These are phyloP conservation scores for Xylaria venustula DNA, from an alignment of 495 filamentous ascomycete species.

Conservation along the genomic window DNA sequence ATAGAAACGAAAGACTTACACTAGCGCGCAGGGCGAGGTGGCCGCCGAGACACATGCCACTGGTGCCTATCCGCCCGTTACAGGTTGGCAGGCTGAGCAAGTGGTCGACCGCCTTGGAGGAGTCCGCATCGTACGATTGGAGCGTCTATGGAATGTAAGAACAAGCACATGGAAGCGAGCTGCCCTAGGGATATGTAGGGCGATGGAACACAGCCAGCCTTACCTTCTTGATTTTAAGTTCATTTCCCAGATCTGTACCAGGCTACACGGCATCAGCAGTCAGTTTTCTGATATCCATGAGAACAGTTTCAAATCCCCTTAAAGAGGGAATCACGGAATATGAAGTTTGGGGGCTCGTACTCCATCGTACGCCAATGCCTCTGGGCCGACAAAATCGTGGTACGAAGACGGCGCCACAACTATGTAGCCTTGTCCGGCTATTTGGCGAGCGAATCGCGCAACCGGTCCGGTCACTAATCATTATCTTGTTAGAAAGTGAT, in stretches of 20 bases:
- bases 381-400: slow-evolving; percentile 88
- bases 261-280: slow-evolving; percentile 32
- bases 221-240: slow-evolving; percentile 79
- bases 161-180: slow-evolving; percentile 9
- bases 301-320: not conserved
- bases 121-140: slow-evolving; percentile 86
- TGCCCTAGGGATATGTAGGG: not conserved
- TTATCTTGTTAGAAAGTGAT: not conserved
- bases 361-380: slow-evolving; percentile 80
- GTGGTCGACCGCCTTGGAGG: slow-evolving; percentile 66
- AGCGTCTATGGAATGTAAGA: slow-evolving; percentile 56
- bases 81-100: slow-evolving; percentile 76
- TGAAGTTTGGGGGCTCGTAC: not conserved
- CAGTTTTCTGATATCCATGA: not conserved
- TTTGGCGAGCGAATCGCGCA: slow-evolving; percentile 85
- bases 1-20: slow-evolving; percentile 25
- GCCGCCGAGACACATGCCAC: slow-evolving; percentile 95
- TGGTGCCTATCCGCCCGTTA: slow-evolving; percentile 79
- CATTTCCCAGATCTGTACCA: slow-evolving; percentile 85
- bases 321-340: not conserved
- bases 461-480: slow-evolving; percentile 84
- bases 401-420: slow-evolving; percentile 87
- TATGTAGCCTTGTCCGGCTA: slow-evolving; percentile 91
- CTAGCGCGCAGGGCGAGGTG: slow-evolving; percentile 85
- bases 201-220: slow-evolving; percentile 2